phyloP scores from a whole-genome alignment of 169 alveolate genomes.

The Plasmodium falciparum region DNA sequence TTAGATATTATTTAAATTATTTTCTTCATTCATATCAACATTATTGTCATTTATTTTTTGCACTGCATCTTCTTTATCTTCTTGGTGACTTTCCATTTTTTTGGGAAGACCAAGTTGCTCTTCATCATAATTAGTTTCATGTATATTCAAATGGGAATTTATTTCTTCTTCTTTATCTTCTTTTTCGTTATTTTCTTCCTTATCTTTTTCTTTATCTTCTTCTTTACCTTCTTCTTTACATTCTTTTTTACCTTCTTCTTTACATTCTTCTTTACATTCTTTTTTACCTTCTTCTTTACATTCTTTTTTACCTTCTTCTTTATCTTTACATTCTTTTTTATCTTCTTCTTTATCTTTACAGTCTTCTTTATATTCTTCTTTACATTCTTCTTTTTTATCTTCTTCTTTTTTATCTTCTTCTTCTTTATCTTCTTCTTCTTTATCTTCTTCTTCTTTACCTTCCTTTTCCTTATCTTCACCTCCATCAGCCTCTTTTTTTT shows the following conservation, averaged over 20 bases:
- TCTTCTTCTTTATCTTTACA: background rate
- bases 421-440: background rate
- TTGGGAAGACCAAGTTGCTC: background rate
- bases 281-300: background rate
- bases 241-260: no score
- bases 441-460: background rate
- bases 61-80: background rate
- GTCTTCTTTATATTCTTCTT: constrained; percentile 23
- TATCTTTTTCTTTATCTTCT: no score
- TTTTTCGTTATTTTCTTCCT: no score
- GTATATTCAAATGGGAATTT: background rate
- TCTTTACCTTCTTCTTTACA: no score
- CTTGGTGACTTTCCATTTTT: background rate
- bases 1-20: no score
- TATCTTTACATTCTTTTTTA: no score
- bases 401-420: no score
- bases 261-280: no score
- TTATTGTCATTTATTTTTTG: constrained; percentile 3
- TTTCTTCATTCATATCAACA: no score
- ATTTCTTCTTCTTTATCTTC: no score
- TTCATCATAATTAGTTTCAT: background rate
- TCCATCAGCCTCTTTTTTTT: background rate
- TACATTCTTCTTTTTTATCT: background rate
- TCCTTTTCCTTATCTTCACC: background rate
- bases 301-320: background rate